A percentile compares a stretch with the other conserved stretches of the same genome.
phyloP scores from a whole-genome alignment of 371 early-diverging fungal species.

The Lichtheimia hyalospora region DNA sequence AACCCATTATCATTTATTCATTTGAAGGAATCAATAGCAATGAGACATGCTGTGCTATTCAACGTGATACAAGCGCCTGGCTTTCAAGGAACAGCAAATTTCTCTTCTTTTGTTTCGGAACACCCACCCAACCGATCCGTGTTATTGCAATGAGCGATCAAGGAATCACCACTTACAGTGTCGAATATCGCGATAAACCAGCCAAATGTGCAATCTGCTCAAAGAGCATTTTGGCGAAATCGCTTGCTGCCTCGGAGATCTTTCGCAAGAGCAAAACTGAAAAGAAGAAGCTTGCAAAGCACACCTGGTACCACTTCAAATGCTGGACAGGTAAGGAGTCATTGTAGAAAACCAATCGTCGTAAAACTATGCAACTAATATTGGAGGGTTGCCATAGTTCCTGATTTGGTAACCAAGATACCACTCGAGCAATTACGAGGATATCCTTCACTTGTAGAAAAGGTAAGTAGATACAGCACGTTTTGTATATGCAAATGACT shows the following conservation, averaged over 20 bases:
- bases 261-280: constrained; percentile 52
- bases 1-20: too few relatives aligned
- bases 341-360: not conserved
- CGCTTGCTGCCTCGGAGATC: constrained; percentile 51
- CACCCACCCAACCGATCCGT: not conserved
- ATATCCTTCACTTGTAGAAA: constrained; percentile 30
- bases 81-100: not conserved
- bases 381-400: constrained; percentile 21
- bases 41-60: too few relatives aligned
- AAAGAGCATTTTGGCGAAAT: constrained; percentile 50
- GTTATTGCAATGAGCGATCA: constrained; percentile 4
- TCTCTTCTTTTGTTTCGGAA: not conserved
- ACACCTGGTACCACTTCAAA: constrained; percentile 57
- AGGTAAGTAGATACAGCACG: constrained; percentile 8
- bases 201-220: constrained; percentile 47
- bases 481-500: not conserved
- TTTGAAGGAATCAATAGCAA: too few relatives aligned
- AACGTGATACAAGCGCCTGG: too few relatives aligned
- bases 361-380: too few relatives aligned
- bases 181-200: constrained; percentile 51
- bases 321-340: constrained; percentile 48
- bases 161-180: constrained; percentile 48
- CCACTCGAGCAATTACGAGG: constrained; percentile 45
- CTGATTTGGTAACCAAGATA: constrained; percentile 27
- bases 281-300: constrained; percentile 55